These are phyloP conservation scores for Chrysochromulina parva DNA, from an alignment of 78 protist species.

Conservation along the genomic window DNA sequence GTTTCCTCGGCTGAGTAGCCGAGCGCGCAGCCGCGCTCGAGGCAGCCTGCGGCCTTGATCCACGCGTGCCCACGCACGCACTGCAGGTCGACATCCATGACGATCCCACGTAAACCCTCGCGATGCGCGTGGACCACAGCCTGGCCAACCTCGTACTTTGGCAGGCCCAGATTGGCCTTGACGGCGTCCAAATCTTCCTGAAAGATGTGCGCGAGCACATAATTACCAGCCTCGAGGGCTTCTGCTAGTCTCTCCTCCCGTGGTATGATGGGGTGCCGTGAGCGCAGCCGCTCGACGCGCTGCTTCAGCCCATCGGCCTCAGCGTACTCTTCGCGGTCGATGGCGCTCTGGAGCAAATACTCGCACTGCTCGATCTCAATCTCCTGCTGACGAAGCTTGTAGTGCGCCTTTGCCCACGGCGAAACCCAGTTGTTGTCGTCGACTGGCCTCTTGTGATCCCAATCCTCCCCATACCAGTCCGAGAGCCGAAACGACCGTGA, in stretches of 20 bases:
- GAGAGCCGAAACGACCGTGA: too few relatives aligned
- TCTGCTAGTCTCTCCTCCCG: background rate
- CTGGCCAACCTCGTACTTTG: background rate
- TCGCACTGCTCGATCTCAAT: background rate
- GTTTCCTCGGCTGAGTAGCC: background rate
- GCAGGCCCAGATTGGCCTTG: background rate
- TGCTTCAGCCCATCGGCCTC: background rate
- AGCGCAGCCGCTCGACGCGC: constrained; percentile 5
- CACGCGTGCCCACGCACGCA: background rate
- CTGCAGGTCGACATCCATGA: background rate
- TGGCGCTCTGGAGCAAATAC: background rate
- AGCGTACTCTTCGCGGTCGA: background rate
- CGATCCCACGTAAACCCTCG: background rate
- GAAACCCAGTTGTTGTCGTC: background rate
- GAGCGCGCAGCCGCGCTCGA: background rate
- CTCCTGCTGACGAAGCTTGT: background rate
- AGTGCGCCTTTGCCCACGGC: background rate
- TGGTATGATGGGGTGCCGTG: background rate
- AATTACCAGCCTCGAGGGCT: background rate
- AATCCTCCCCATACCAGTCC: too few relatives aligned
- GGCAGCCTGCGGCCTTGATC: background rate
- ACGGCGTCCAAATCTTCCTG: background rate
- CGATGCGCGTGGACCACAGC: background rate
- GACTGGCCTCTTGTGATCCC: background rate
- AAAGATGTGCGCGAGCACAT: background rate